Percentiles rank a stretch among this genome's conserved stretches.
Evolutionary conservation across 2,329 filamentous ascomycete genomes (phyloP).

Genomic region (Exophiala viscosa): DNA sequence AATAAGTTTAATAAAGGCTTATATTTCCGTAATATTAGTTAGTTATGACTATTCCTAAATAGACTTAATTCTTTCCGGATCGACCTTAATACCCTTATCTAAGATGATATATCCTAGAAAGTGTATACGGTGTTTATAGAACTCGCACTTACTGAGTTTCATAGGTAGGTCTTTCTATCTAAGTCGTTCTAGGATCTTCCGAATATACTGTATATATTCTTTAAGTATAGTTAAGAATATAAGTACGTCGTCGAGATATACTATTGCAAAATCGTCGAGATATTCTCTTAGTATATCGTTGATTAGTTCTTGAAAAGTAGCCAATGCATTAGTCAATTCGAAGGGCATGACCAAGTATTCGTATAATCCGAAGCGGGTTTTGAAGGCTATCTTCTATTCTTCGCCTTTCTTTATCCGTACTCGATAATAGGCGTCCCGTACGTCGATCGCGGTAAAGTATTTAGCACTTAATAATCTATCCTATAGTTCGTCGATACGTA

Average conservation of each 20-base stretch:
- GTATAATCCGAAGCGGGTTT: conserved; percentile 17
- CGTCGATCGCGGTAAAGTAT: not conserved
- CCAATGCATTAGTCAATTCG: not conserved
- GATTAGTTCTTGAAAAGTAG: conserved; percentile 10
- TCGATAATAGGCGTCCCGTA: conserved; percentile 13
- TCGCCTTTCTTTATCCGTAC: conserved; percentile 20
- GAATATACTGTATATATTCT: conserved; percentile 7
- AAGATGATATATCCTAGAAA: conserved; percentile 34
- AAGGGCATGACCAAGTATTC: conserved; percentile 4
- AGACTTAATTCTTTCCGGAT: conserved; percentile 30
- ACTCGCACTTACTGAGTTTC: conserved; percentile 32
- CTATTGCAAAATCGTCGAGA: conserved; percentile 17
- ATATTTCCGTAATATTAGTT: conserved; percentile 16
- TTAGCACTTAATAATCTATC: not conserved
- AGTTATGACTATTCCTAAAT: conserved; percentile 20
- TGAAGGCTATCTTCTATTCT: conserved; percentile 24
- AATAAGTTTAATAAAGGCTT: not conserved
- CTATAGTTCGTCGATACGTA: not conserved
- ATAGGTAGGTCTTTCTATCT: conserved; percentile 14
- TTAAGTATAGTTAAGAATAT: conserved; percentile 26
- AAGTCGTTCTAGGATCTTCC: conserved; percentile 22
- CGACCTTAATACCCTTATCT: conserved; percentile 28
- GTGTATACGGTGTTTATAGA: conserved; percentile 29
- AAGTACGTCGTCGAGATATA: conserved; percentile 25
- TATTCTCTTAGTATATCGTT: conserved; percentile 11